phyloP scores from a whole-genome alignment of 2,329 filamentous ascomycete genomes.

The Nemania sp. region DNA sequence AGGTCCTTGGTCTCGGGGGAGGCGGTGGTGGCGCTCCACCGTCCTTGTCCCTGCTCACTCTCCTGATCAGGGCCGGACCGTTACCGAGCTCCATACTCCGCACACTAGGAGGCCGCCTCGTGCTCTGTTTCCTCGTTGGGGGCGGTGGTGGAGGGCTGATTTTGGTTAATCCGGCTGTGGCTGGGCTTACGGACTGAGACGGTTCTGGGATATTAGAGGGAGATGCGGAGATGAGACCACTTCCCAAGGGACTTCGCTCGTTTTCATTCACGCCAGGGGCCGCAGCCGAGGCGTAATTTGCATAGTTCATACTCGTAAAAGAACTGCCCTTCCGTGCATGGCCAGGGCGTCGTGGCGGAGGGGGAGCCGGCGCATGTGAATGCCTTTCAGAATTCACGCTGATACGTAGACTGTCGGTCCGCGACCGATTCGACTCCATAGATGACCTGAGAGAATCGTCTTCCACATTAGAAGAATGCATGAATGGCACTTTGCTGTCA shows the following conservation, averaged over 20 bases:
- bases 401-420: constrained; percentile 50
- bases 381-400: constrained; percentile 39
- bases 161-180: constrained; percentile 34
- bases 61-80: constrained; percentile 35
- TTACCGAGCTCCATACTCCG: constrained; percentile 45
- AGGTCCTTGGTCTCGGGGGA: constrained; percentile 48
- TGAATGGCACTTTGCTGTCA: constrained; percentile 46
- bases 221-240: constrained; percentile 13
- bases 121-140: constrained; percentile 49
- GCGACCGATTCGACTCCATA: constrained; percentile 52
- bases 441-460: constrained; percentile 53
- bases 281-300: constrained; percentile 27
- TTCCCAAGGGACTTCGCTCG: constrained; percentile 25
- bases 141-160: constrained; percentile 49
- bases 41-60: constrained; percentile 39
- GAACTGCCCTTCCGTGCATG: constrained; percentile 39
- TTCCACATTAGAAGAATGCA: constrained; percentile 33
- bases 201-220: constrained; percentile 17
- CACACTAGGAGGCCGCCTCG: constrained; percentile 50
- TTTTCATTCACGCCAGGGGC: constrained; percentile 28
- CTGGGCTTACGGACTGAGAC: constrained; percentile 18
- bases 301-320: constrained; percentile 38
- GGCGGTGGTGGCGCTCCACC: constrained; percentile 47
- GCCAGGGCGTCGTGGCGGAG: constrained; percentile 56
- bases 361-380: constrained; percentile 51